These are phyloP conservation scores for Colletotrichum sp. DNA, from an alignment of 2,329 filamentous ascomycete species.

Conservation along the genomic window DNA sequence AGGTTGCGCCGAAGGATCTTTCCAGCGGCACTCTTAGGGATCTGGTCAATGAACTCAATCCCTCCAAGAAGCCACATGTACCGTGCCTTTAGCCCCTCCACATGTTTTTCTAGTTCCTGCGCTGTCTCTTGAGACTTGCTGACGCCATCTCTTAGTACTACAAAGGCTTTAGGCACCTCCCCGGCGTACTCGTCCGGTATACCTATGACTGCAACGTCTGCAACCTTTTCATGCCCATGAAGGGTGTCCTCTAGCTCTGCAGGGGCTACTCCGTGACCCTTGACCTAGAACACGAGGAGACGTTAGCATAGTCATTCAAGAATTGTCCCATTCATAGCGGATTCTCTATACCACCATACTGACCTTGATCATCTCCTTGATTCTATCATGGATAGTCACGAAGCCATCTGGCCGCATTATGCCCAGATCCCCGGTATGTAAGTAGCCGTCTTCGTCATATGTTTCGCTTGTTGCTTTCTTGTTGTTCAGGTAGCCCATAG, in stretches of 20 bases:
- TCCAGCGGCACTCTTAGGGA: conserved; percentile 66
- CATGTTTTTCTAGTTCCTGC: conserved; percentile 49
- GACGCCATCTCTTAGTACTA: conserved; percentile 44
- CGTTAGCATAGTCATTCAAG: neutral
- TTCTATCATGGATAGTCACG: conserved; percentile 63
- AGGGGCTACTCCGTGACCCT: conserved; percentile 66
- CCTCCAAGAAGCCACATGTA: conserved; percentile 58
- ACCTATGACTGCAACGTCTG: conserved; percentile 62
- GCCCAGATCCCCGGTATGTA: conserved; percentile 66
- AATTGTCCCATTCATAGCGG: neutral
- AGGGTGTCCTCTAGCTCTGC: conserved; percentile 68
- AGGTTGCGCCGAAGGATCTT: conserved; percentile 65
- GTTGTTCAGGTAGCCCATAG: conserved; percentile 55
- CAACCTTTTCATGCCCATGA: conserved; percentile 60
- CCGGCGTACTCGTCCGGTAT: conserved; percentile 60
- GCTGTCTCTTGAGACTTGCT: conserved; percentile 36
- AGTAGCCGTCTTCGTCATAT: conserved; percentile 60
- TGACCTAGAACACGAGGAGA: conserved; percentile 27
- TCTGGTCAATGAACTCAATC: conserved; percentile 54
- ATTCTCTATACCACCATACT: neutral
- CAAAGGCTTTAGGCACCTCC: conserved; percentile 62
- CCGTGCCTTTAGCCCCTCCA: conserved; percentile 58
- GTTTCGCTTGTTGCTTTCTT: conserved; percentile 46
- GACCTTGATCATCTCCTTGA: conserved; percentile 74
- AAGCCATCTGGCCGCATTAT: conserved; percentile 59